phyloP scores from a whole-genome alignment of 1,284 basidiomycete genomes.

The Trametes polyzona region DNA sequence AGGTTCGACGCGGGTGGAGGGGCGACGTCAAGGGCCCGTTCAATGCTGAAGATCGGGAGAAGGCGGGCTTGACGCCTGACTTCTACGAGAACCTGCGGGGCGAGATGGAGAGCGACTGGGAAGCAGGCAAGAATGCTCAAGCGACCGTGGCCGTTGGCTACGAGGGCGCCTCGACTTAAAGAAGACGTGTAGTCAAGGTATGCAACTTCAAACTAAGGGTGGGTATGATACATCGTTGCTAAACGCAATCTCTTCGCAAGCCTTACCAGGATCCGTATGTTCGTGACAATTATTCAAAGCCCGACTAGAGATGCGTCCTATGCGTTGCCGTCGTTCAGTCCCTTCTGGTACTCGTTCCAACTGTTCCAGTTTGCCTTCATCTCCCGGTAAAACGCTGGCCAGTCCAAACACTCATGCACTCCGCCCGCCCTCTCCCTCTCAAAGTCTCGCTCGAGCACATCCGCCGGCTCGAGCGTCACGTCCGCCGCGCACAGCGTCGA shows the following conservation, averaged over 20 bases:
- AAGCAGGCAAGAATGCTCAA: neutral
- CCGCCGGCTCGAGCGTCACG: constrained; percentile 37
- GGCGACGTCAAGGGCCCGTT: constrained; percentile 88
- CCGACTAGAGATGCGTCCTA: too few species aligned
- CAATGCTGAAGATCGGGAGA: constrained; percentile 76
- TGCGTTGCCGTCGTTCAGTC: too few species aligned
- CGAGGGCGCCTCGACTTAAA: neutral
- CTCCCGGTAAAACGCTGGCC: constrained; percentile 24
- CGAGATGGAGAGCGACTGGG: constrained; percentile 40
- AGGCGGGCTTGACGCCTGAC: constrained; percentile 71
- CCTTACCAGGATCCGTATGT: too few species aligned
- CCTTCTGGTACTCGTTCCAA: constrained; percentile 17
- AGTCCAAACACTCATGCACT: constrained; percentile 25
- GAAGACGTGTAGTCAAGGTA: neutral
- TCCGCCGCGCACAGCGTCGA: constrained; percentile 40
- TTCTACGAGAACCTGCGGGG: constrained; percentile 78
- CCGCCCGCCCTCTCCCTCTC: constrained; percentile 13
- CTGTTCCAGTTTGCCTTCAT: constrained; percentile 20
- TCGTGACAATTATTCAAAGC: too few species aligned
- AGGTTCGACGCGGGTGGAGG: constrained; percentile 76
- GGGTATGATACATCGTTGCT: too few species aligned
- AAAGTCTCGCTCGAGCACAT: constrained; percentile 21
- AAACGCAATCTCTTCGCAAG: too few species aligned
- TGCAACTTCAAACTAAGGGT: too few species aligned
- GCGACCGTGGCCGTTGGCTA: constrained; percentile 14